Base-by-base conservation (phyloP, 2,329 filamentous ascomycete genomes). In the Malbranchea zuffiana region DNA sequence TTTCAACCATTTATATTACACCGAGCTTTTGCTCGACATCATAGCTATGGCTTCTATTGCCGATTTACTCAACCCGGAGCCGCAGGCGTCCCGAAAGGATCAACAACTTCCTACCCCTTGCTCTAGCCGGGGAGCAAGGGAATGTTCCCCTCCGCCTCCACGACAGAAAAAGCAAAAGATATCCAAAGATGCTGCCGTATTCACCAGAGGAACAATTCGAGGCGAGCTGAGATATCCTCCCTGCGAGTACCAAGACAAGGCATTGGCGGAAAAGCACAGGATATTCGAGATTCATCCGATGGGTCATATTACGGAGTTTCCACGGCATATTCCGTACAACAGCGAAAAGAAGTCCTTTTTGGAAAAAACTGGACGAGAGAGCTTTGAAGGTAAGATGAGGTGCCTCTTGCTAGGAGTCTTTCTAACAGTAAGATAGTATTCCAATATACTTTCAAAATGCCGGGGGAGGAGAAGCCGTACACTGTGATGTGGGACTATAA, bases 401-500 rank as follows among this genome's bases (percentile, higher is more conserved):
- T 7, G 2, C 3, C 24, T 1, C 46, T 44, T 34, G 3, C 16
- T 26, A n/a, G 13, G 11, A 11, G n/a, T 4, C 6, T 17, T 35
- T 32, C 32, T 36, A 26, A 36, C 19, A 24, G 3, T 8, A 19
- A 6, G 20, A 18, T 25, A 90, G 83, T 85, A 17, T 87, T 87
- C 56, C 76, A 86, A 50, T 96, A 95, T 59, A 76, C 74, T 23
- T 95, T 92, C 66, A 73, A 69, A 47, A 56, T 80, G 3, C 82
- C 82, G 0, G 75, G 69, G 7, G 73, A 81, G 30, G 71, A 78
- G 2, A 71, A 68, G 44, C 68, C 73, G 35, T 87, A 81, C 56
- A 75, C 74, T 1, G 78, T 96, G 43, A 86, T 95, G 75, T 98
- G 90, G 90, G 90, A 98, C 59, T 95, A 95, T 64, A 88, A 92